Base-by-base conservation (phyloP, 2,329 filamentous ascomycete species). In the Fusarium nelsonii region DNA sequence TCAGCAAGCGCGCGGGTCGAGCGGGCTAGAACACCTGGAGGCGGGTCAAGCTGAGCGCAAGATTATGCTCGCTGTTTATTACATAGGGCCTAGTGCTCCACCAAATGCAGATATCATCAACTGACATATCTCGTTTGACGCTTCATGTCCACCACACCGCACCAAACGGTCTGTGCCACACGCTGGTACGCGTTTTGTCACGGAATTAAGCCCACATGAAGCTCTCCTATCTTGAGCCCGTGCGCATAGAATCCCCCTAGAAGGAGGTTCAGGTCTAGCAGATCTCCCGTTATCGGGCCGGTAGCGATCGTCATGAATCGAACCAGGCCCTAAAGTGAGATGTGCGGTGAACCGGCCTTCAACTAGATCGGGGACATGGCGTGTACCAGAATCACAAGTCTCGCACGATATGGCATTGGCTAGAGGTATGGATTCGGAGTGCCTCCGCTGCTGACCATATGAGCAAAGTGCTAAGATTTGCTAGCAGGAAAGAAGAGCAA, bases 271-370 rank as follows among this genome's bases (percentile, higher is more conserved):
- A 60, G 49, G 51, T 43, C 30, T 65, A 51, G 58, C 57, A 71
- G 71, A 73, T 74, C 67, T 74, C 62, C 63, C 71, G 60, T 62
- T 50, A 65, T 58, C 72, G 72, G 70, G 44, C 72, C 70, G 70
- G 72, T 28, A 55, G 15, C 41, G 70, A 69, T 71, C 63, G 44
- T 43, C 55, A 57, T 51, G 48, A 60, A 55, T 58, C 56, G 40
- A 53, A 69, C 66, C 65, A 59, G 65, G 45, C 65, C 68, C 58
- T 55, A 68, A 39, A 48, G 39, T 58, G 39, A 40, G 56, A 50
- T 72, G 65, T 74, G 71, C 73, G 71, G 72, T 74, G 73, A 74
- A 63, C 54, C 40, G 37, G 51, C 37, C 64, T 70, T 63, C 58
- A 58, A 40, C 23, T 54, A 44, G 32, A 41, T 20, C 59, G 56